A percentile compares a stretch with the other conserved stretches of the same genome.
phyloP scores from a whole-genome alignment of 1,139 yeast genomes.

The Hansenula lynferdii region DNA sequence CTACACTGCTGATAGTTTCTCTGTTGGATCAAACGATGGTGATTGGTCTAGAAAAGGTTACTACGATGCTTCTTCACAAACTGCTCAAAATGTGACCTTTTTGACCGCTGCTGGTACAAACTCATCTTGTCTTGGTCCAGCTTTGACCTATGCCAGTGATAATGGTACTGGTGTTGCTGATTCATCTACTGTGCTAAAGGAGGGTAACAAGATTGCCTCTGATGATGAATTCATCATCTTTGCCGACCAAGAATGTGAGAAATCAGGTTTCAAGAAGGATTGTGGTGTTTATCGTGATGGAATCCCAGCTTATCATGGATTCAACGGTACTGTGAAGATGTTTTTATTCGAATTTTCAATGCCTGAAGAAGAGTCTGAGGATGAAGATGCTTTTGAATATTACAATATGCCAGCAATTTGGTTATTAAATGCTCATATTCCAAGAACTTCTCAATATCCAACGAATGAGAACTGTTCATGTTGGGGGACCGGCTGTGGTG shows the following conservation, averaged over 20 bases:
- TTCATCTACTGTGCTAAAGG: slow-evolving; percentile 44
- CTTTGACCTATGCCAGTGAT: slow-evolving; percentile 45
- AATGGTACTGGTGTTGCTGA: slow-evolving; percentile 40
- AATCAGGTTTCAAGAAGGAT: slow-evolving; percentile 36
- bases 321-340: slow-evolving; percentile 58
- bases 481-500: slow-evolving; percentile 80
- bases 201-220: slow-evolving; percentile 45
- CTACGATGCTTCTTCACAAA: slow-evolving; percentile 35
- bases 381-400: slow-evolving; percentile 30
- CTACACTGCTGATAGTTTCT: slow-evolving; percentile 38
- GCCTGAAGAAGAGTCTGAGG: slow-evolving; percentile 42
- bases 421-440: slow-evolving; percentile 71
- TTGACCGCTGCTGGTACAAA: slow-evolving; percentile 47
- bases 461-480: slow-evolving; percentile 62
- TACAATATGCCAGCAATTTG: slow-evolving; percentile 76
- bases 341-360: slow-evolving; percentile 67
- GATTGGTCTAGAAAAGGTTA: slow-evolving; percentile 43
- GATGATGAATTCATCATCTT: slow-evolving; percentile 57
- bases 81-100: slow-evolving; percentile 58
- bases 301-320: slow-evolving; percentile 72
- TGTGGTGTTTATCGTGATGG: slow-evolving; percentile 74
- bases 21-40: slow-evolving; percentile 26
- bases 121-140: slow-evolving; percentile 60
- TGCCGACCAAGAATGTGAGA: slow-evolving; percentile 52
- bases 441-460: slow-evolving; percentile 75